Percentiles rank a stretch among this genome's conserved stretches.
Conservation (phyloP, 345 rosid species). For the Salix purpurea region DNA sequence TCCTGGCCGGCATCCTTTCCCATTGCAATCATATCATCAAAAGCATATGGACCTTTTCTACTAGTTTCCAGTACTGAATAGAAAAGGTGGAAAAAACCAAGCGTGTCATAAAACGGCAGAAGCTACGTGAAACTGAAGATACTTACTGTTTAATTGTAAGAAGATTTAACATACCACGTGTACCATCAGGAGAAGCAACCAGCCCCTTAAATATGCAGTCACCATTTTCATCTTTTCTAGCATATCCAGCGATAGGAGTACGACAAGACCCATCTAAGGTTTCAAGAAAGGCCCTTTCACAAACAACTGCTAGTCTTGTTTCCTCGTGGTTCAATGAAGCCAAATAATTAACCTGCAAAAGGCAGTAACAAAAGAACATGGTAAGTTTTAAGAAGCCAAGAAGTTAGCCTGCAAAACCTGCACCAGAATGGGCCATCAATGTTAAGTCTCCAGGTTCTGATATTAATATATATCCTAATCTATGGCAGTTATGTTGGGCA, state of each 20-base stretch:
- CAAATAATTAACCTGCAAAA: conserved; percentile 58
- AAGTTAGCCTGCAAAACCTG: not conserved
- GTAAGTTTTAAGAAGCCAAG: not conserved
- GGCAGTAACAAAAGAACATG: not conserved
- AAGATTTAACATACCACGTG: conserved; percentile 45
- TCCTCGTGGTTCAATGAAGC: conserved; percentile 90
- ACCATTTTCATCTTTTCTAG: conserved; percentile 64
- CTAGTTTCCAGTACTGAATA: conserved; percentile 85
- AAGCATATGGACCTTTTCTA: conserved; percentile 64
- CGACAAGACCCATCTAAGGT: conserved; percentile 94
- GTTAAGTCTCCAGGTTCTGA: not conserved
- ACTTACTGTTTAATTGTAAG: too few relatives aligned
- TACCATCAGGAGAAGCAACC: conserved; percentile 95
- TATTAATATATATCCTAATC: not conserved
- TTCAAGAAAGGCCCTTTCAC: conserved; percentile 86
- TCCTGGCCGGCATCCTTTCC: conserved; percentile 93
- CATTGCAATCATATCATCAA: conserved; percentile 74
- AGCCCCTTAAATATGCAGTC: conserved; percentile 81
- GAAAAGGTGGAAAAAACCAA: conserved; percentile 6
- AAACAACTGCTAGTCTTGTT: conserved; percentile 80
- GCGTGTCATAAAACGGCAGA: not conserved
- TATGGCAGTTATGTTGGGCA: not conserved
- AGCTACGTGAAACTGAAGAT: not conserved
- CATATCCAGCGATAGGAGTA: conserved; percentile 97
- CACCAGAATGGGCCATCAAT: not conserved